Base-by-base conservation (phyloP, 2,329 filamentous ascomycete genomes). In the Sclerotinia trifoliorum region DNA sequence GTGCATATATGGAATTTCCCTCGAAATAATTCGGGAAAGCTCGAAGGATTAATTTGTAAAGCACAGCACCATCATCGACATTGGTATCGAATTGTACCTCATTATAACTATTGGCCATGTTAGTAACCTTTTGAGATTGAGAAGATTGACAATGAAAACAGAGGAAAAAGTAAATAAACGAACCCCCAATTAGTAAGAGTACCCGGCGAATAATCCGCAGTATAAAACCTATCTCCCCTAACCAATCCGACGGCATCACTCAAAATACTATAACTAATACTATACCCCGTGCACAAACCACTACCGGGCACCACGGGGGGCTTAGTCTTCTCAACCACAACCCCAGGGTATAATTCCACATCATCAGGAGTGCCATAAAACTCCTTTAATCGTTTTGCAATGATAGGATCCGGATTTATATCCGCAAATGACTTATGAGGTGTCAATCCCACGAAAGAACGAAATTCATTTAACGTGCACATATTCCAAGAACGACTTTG, bases 111-210 rank as follows among this genome's bases (percentile, higher is more conserved):
- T 42, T 42, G 4, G 8, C 7, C 5, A 44, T 29, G 8, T 67
- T 56, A 67, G 48, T 62, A 19, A 24, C 2, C 17, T 21, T 26
- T 35, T n/a, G 5, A 8, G 17, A 24, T 10, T n/a, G 52, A 64
- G 8, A 26, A 49, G 3, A 1, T n/a, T 15, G n/a, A 17, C 2
- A 35, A 42, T 29, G 10, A 19, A 29, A 15, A 39, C 11, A 15
- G 26, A 24, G 55, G 29, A 44, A 21, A 11, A 19, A 61, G 21
- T 48, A 7, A n/a, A 42, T 35, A n/a, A 44, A 70, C 69, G 51
- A 68, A 94, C 26, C 92, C 92, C 92, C 92, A 96, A 79, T 92
- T 93, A 1, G 92, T 96, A 15, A 96, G 79, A 73, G 88, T 87
- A 11, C 87, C 85, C 0, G 92, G 86, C 72, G 89, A 76, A 58